These are phyloP conservation scores for Penicillium sp. DNA, from an alignment of 2,329 filamentous ascomycete species.

Conservation along the genomic window DNA sequence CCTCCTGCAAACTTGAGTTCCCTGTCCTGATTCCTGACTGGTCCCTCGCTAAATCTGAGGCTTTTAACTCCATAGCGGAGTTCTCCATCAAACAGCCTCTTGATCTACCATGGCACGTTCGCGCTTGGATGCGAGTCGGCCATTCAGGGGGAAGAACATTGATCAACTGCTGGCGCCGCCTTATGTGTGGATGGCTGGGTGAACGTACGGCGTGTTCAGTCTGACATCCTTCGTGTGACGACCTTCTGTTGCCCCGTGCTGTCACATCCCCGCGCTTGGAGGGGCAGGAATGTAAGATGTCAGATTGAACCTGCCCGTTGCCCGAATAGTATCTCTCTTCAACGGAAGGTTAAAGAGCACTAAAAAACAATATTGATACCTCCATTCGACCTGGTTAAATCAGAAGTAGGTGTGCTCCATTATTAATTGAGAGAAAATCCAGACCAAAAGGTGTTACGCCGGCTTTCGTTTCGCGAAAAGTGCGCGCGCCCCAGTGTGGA, in stretches of 20 bases:
- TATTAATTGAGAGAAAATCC: conserved; percentile 2
- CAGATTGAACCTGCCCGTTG: not conserved
- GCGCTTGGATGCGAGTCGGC: conserved; percentile 8
- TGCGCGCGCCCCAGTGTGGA: conserved; percentile 24
- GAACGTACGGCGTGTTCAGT: not conserved
- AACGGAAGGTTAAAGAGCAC: not conserved
- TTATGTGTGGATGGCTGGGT: not conserved
- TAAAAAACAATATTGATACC: not conserved
- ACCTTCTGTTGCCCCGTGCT: conserved; percentile 5
- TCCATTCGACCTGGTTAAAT: not conserved
- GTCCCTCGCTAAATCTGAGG: not conserved
- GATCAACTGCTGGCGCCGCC: not conserved
- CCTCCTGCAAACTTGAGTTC: not conserved
- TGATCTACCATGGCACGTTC: conserved; percentile 21
- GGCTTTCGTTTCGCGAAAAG: conserved; percentile 21
- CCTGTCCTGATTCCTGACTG: not conserved
- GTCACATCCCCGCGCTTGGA: conserved; percentile 18
- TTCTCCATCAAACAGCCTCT: conserved; percentile 13
- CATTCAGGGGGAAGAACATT: not conserved
- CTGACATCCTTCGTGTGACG: conserved; percentile 14
- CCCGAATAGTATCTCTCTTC: not conserved
- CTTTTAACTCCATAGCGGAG: conserved; percentile 16
- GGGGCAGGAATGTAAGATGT: not conserved
- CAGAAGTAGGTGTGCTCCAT: not conserved
- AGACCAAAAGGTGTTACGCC: conserved; percentile 15